phyloP scores from a whole-genome alignment of 225 moss, liverwort and hornwort genomes.

The Takakia lepidozioides region DNA sequence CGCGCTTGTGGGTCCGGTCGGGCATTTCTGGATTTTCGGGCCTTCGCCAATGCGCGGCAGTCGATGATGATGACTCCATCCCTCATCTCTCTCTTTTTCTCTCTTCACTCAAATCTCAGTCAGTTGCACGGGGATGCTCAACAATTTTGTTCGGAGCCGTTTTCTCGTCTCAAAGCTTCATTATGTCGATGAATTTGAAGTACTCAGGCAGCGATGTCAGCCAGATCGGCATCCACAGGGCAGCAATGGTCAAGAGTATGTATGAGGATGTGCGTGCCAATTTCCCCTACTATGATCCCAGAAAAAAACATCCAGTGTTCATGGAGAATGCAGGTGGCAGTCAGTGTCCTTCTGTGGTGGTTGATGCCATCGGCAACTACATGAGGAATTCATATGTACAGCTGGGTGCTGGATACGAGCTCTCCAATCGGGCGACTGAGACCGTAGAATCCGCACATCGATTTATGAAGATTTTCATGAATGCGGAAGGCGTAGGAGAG shows the following conservation, averaged over 20 bases:
- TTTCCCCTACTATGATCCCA: slow-evolving; percentile 28
- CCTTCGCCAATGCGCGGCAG: too few relatives aligned
- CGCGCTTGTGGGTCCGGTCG: too few relatives aligned
- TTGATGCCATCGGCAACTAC: slow-evolving; percentile 40
- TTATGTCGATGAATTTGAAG: too few relatives aligned
- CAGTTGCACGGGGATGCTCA: too few relatives aligned
- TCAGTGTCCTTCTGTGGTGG: slow-evolving; percentile 46
- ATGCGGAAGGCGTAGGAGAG: slow-evolving; percentile 43
- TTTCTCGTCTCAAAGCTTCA: too few relatives aligned
- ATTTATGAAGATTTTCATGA: slow-evolving; percentile 45
- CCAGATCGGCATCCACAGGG: too few relatives aligned
- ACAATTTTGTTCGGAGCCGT: too few relatives aligned
- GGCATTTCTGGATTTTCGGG: too few relatives aligned
- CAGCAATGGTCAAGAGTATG: slow-evolving; percentile 26
- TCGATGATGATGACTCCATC: too few relatives aligned
- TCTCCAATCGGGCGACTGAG: slow-evolving; percentile 32
- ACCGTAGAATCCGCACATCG: slow-evolving; percentile 30
- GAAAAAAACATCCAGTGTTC: slow-evolving; percentile 19
- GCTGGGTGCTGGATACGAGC: slow-evolving; percentile 27
- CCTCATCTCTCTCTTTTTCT: too few relatives aligned
- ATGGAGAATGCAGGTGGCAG: slow-evolving; percentile 55
- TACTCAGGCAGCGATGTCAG: too few relatives aligned
- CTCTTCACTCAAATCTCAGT: too few relatives aligned
- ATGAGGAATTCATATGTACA: slow-evolving; percentile 35
- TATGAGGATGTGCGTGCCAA: slow-evolving; percentile 43